A percentile compares a stretch with the other conserved stretches of the same genome.
phyloP scores from a whole-genome alignment of 176 grass and related monocot genomes.

The Triticum aestivum region DNA sequence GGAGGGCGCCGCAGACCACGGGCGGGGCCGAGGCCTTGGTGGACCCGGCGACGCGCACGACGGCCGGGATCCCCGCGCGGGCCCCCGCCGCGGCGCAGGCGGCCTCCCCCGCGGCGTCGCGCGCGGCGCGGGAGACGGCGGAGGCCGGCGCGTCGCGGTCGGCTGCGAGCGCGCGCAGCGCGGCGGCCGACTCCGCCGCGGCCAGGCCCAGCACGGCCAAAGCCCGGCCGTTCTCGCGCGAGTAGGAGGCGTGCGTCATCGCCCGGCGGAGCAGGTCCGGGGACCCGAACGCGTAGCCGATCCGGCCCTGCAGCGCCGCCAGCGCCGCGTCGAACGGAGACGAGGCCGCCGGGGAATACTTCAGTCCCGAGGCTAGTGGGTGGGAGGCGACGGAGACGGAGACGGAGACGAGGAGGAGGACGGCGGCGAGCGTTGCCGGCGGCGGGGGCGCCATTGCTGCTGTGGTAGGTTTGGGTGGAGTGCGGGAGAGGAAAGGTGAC shows the following conservation, averaged over 20 bases:
- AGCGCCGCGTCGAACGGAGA: constrained; percentile 58
- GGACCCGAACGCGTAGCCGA: constrained; percentile 42
- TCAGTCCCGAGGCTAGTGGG: neutral
- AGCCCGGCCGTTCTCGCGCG: constrained; percentile 57
- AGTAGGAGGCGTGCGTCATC: constrained; percentile 73
- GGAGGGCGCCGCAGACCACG: constrained; percentile 52
- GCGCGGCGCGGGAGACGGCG: constrained; percentile 28
- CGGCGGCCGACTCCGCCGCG: constrained; percentile 41
- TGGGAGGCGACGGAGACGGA: neutral
- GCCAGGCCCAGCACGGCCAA: constrained; percentile 59
- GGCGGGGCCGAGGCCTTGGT: constrained; percentile 37
- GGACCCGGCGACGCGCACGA: constrained; percentile 49
- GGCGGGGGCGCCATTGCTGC: constrained; percentile 2
- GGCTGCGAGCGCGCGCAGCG: constrained; percentile 37
- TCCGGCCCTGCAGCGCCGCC: constrained; percentile 48
- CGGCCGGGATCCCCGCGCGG: constrained; percentile 26
- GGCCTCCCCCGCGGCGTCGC: constrained; percentile 12
- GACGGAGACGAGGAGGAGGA: neutral
- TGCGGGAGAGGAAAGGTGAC: neutral
- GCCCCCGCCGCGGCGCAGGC: constrained; percentile 34
- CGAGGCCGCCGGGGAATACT: neutral
- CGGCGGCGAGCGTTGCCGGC: neutral
- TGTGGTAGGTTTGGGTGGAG: neutral
- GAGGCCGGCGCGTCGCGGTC: constrained; percentile 43
- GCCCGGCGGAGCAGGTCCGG: constrained; percentile 50